These are phyloP conservation scores for Podospora appendiculata DNA, from an alignment of 495 filamentous ascomycete genomes.

Conservation along the genomic window DNA sequence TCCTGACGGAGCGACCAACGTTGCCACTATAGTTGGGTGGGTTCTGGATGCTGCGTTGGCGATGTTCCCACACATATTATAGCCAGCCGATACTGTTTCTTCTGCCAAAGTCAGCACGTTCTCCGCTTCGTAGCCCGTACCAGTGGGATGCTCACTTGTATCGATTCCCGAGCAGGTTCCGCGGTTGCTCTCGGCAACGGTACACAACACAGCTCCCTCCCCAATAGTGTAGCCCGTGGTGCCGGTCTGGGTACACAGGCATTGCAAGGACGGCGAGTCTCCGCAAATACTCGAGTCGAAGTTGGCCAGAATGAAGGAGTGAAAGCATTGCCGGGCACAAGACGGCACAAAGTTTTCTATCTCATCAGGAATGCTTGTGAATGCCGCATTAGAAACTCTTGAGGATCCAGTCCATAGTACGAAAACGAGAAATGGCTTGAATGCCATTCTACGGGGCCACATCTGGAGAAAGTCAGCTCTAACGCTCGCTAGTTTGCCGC, in stretches of 20 bases:
- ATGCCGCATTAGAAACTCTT: constrained; percentile 12
- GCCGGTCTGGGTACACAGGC: constrained; percentile 55
- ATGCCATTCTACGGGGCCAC: constrained; percentile 37
- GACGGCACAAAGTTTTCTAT: constrained; percentile 47
- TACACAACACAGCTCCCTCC: constrained; percentile 59
- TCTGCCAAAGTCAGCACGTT: too few species aligned
- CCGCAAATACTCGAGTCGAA: constrained; percentile 45
- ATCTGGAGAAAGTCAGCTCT: constrained; percentile 19
- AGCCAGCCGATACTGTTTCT: constrained; percentile 23
- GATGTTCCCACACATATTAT: constrained; percentile 51
- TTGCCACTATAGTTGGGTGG: constrained; percentile 54
- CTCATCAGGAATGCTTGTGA: constrained; percentile 30
- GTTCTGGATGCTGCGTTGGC: constrained; percentile 47
- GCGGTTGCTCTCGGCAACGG: constrained; percentile 36
- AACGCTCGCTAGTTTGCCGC: not conserved
- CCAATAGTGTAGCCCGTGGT: constrained; percentile 59
- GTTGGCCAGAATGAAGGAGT: constrained; percentile 52
- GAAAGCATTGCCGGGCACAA: constrained; percentile 57
- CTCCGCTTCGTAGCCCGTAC: too few species aligned
- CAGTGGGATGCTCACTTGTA: constrained; percentile 2
- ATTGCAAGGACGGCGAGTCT: constrained; percentile 44
- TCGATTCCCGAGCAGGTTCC: constrained; percentile 32
- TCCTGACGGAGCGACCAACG: constrained; percentile 33
- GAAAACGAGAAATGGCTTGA: constrained; percentile 24
- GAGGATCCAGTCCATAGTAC: constrained; percentile 29